A percentile compares a stretch with the other conserved stretches of the same genome.
phyloP scores from a whole-genome alignment of 352 stramenopile genomes.

The Pythium rishiriense region DNA sequence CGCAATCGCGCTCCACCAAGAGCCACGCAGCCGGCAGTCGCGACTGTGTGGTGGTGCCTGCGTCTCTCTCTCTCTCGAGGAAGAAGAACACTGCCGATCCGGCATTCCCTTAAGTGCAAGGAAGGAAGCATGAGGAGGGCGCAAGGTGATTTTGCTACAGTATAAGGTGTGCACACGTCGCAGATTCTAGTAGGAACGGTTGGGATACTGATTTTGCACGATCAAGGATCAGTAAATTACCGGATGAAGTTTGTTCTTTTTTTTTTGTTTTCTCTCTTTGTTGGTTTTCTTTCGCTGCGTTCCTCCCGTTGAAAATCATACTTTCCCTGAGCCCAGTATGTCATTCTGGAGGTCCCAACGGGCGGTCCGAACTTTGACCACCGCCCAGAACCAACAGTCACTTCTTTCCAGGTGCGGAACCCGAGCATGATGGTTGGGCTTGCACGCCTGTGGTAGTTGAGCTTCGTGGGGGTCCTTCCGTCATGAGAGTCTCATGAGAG shows the following conservation, averaged over 20 bases:
- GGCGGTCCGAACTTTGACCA: not conserved
- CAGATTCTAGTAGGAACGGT: not conserved
- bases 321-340: not conserved
- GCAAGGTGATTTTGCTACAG: not conserved
- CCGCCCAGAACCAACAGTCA: not conserved
- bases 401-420: no score
- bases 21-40: no score
- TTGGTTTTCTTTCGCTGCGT: no score
- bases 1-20: no score
- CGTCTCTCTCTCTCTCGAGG: no score
- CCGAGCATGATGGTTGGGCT: no score
- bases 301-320: no score
- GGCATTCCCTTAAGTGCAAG: not conserved
- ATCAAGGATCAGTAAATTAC: not conserved
- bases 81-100: no score
- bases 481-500: no score
- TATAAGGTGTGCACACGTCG: conserved; percentile 1
- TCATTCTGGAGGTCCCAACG: not conserved
- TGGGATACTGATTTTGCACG: not conserved
- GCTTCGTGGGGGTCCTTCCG: no score
- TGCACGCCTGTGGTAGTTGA: no score
- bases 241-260: not conserved
- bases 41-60: no score
- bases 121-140: not conserved
- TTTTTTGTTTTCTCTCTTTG: not conserved